Base-by-base conservation (phyloP, 1,139 yeast species). In the Saccharomyces hybrid region DNA sequence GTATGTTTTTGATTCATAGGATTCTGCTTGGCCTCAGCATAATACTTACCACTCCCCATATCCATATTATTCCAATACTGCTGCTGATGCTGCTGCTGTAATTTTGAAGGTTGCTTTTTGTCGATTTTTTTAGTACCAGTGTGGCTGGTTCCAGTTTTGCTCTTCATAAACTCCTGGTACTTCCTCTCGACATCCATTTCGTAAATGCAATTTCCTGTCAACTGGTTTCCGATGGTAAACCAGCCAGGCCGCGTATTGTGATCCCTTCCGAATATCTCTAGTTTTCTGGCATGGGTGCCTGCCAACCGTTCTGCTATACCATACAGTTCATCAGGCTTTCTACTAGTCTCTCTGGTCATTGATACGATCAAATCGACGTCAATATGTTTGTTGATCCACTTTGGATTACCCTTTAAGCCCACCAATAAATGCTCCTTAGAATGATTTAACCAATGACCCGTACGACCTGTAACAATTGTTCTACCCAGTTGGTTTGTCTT, bases 371-470 rank as follows among this genome's bases (percentile, higher is more conserved):
- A 74, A 65, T 91, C 96, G 1, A 84, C 75, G 66, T 90, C 96
- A 11, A 86, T 69, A 48, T 79, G 76, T 51, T 76, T 74, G 57
- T 80, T 79, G 27, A 88, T 66, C 96, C 96, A 88, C n/a, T 68
- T 63, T 0, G 95, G 93, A 48, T 79, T 68, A 0, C 97, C 97
- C 65, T 90, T 90, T 31, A 85, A 66, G 0, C 96, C 98, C 28
- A 91, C 88, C 11, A 91, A 71, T 49, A 89, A 74, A 67, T 91
- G 97, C 69, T 91, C 98, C 63, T 91, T 91, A 0, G 96, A 88
- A 69, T 91, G 98, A 66, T 91, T 91, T 51, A 91, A 75, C 98
- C 98, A 91, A 68, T 91, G 98, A 0, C 98, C 98, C 0, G 98
- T 91, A 58, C 97, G 74, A 0, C 98, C 98, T 0, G 98, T 91